phyloP scores from a whole-genome alignment of 768 basidiomycete species.

The Leccinum subgranulosum region DNA sequence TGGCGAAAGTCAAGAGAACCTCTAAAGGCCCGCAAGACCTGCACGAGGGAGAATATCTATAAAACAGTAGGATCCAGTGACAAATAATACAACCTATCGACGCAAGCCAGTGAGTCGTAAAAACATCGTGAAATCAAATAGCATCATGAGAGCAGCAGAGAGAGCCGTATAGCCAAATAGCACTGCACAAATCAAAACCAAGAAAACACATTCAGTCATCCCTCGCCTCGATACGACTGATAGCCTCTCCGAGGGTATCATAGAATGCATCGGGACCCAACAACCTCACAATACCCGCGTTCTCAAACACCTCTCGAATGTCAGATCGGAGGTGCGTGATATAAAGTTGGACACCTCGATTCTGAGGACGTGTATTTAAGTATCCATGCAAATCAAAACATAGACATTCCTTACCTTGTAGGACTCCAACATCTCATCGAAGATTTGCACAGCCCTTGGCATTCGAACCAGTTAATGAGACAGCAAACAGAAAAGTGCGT shows the following conservation, averaged over 20 bases:
- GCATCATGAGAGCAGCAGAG: neutral
- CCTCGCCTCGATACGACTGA: slow-evolving; percentile 34
- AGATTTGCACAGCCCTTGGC: slow-evolving; percentile 75
- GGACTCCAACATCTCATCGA: slow-evolving; percentile 73
- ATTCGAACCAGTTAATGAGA: slow-evolving; percentile 5
- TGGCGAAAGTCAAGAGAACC: no score
- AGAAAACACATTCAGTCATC: slow-evolving; percentile 5
- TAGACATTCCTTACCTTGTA: slow-evolving; percentile 53
- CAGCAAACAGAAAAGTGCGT: neutral
- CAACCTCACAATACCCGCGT: slow-evolving; percentile 41
- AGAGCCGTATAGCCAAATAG: neutral
- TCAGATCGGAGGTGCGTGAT: slow-evolving; percentile 43
- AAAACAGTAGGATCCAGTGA: neutral
- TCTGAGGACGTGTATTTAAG: slow-evolving; percentile 23
- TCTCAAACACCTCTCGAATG: slow-evolving; percentile 39
- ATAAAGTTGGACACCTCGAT: slow-evolving; percentile 42
- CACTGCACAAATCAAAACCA: neutral
- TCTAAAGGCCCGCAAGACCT: neutral
- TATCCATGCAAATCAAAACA: neutral
- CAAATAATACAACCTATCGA: neutral
- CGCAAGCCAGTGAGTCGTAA: neutral
- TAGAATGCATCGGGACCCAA: slow-evolving; percentile 45
- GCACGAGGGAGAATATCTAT: neutral
- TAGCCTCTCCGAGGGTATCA: slow-evolving; percentile 42
- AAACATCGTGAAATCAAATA: neutral